phyloP scores from a whole-genome alignment of 2,329 filamentous ascomycete genomes.

The Colletotrichum cordylinicola region DNA sequence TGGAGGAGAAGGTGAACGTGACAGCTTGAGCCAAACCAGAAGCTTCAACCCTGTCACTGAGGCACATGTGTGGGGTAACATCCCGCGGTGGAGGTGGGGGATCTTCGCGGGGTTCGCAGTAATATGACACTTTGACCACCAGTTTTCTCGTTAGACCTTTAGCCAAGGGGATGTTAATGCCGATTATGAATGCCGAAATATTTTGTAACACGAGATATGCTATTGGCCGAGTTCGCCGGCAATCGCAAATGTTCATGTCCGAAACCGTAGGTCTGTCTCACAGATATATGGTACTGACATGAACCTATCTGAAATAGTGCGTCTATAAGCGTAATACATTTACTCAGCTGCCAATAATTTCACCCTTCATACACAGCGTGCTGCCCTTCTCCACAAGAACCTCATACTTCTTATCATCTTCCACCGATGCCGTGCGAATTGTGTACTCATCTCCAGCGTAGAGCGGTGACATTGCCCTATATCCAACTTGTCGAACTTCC shows the following conservation, averaged over 20 bases:
- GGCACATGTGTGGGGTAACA: not conserved
- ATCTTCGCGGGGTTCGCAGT: not conserved
- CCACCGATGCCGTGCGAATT: conserved; percentile 59
- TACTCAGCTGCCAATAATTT: conserved; percentile 12
- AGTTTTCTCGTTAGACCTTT: not conserved
- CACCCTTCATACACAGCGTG: conserved; percentile 40
- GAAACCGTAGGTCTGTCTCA: not conserved
- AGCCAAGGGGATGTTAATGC: not conserved
- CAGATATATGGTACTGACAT: not conserved
- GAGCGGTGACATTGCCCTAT: conserved; percentile 72
- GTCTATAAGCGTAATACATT: not conserved
- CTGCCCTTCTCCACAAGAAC: conserved; percentile 51
- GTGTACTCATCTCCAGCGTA: conserved; percentile 71
- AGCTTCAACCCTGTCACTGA: not conserved
- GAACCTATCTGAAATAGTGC: no score
- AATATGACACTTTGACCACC: not conserved
- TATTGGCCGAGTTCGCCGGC: not conserved
- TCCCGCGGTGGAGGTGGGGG: not conserved
- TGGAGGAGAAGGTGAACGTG: not conserved
- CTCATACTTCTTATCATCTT: conserved; percentile 41
- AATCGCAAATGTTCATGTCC: not conserved
- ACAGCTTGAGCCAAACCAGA: not conserved
- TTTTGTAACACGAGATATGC: not conserved
- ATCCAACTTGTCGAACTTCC: conserved; percentile 54
- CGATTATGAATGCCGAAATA: not conserved